Conservation (phyloP, 2,329 filamentous ascomycete species). For the Rachicladosporium sp. region DNA sequence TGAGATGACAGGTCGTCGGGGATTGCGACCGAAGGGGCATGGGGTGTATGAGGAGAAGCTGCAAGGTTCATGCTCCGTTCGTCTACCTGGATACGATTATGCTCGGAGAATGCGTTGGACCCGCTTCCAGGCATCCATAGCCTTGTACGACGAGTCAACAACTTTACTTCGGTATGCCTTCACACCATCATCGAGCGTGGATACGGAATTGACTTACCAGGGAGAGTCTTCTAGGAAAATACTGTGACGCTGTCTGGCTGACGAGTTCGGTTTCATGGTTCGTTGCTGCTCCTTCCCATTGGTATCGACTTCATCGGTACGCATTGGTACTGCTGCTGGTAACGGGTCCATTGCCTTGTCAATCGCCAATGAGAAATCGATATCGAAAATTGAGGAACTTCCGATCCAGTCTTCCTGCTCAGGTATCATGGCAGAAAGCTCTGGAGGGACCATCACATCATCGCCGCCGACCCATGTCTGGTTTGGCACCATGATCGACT, state of each 20-base stretch:
- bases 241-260: slow-evolving; percentile 6
- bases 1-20: slow-evolving; percentile 12
- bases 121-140: slow-evolving; percentile 19
- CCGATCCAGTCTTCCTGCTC: slow-evolving; percentile 10
- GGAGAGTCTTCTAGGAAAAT: slow-evolving; percentile 8
- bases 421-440: slow-evolving; percentile 9
- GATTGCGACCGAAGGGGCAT: slow-evolving; percentile 15
- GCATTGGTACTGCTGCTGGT: background rate
- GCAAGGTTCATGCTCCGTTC: slow-evolving; percentile 17
- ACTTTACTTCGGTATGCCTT: no score
- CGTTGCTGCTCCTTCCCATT: background rate
- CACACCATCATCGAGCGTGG: no score
- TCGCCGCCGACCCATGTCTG: slow-evolving; percentile 2
- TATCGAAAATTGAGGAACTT: slow-evolving; percentile 8
- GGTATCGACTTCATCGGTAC: background rate
- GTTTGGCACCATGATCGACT: slow-evolving; percentile 13
- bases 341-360: slow-evolving; percentile 6
- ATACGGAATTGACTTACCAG: slow-evolving; percentile 5
- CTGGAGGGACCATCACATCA: slow-evolving; percentile 6
- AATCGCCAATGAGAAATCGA: slow-evolving; percentile 12
- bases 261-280: background rate
- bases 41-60: slow-evolving; percentile 19
- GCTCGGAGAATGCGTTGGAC: slow-evolving; percentile 21
- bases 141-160: slow-evolving; percentile 3
- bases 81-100: slow-evolving; percentile 17